A percentile compares a stretch with the other conserved stretches of the same genome.
phyloP scores from a whole-genome alignment of 2,329 filamentous ascomycete species.

The Anisogramma anomala region DNA sequence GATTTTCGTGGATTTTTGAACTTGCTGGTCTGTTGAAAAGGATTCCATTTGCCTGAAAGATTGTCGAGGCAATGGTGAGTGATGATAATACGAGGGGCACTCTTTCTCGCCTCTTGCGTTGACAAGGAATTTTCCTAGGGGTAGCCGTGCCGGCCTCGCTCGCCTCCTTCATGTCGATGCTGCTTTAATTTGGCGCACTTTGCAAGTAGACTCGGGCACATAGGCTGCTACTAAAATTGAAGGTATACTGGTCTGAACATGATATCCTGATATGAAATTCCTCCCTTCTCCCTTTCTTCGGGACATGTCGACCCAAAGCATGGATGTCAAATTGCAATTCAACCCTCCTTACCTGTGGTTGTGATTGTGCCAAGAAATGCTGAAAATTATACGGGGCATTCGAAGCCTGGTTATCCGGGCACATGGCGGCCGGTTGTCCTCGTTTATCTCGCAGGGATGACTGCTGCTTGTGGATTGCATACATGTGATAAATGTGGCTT shows the following conservation, averaged over 20 bases:
- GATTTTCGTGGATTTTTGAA: conserved; percentile 1
- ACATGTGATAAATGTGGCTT: conserved; percentile 17
- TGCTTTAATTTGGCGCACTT: conserved; percentile 14
- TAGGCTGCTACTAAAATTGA: conserved; percentile 17
- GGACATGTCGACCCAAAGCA: conserved; percentile 60
- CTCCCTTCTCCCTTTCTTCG: too few relatives aligned
- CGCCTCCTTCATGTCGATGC: neutral
- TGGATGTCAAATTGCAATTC: conserved; percentile 99
- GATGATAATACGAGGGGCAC: neutral
- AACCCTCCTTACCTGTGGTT: conserved; percentile 60
- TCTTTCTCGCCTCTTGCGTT: neutral
- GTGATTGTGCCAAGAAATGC: conserved; percentile 99
- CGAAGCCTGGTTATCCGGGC: conserved; percentile 14
- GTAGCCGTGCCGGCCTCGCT: neutral
- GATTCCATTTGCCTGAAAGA: conserved; percentile 1
- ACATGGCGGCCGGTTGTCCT: conserved; percentile 9
- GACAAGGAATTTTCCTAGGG: neutral
- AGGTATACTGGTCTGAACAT: conserved; percentile 11
- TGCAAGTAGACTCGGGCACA: conserved; percentile 21
- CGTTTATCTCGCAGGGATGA: conserved; percentile 12
- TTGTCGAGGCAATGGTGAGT: conserved; percentile 3
- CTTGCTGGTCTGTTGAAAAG: neutral
- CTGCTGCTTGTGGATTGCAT: conserved; percentile 25
- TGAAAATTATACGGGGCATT: conserved; percentile 50
- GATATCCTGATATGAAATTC: too few relatives aligned